A percentile compares a stretch with the other conserved stretches of the same genome.
Conservation (phyloP, 2,329 filamentous ascomycete genomes). For the Saccharata proteae region DNA sequence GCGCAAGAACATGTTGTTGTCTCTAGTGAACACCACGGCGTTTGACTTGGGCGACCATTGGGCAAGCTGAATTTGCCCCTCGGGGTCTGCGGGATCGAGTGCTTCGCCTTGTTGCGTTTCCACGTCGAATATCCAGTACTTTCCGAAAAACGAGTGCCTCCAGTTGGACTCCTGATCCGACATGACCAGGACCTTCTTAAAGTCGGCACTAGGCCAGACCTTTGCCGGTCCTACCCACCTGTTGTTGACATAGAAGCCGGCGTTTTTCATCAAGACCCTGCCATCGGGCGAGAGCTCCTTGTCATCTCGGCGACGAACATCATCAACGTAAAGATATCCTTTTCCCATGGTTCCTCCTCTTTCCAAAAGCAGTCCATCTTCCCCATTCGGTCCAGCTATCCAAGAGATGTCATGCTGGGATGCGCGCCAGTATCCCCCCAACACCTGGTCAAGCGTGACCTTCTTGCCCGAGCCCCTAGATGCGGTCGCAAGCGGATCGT, state of each 20-base stretch:
- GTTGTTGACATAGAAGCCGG: conserved; percentile 48
- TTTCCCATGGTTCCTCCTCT: conserved; percentile 40
- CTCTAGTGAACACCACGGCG: conserved; percentile 74
- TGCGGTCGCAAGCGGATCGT: conserved; percentile 55
- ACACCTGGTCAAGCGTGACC: conserved; percentile 60
- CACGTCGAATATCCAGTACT: conserved; percentile 90
- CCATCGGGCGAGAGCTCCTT: conserved; percentile 35
- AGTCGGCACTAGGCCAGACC: conserved; percentile 66
- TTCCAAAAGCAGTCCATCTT: conserved; percentile 79
- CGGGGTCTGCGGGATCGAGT: conserved; percentile 55
- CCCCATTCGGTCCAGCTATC: conserved; percentile 61
- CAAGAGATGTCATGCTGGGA: conserved; percentile 56
- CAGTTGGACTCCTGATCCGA: conserved; percentile 65
- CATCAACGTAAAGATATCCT: conserved; percentile 72
- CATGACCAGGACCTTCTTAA: conserved; percentile 76
- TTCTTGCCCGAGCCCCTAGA: conserved; percentile 55
- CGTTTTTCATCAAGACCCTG: conserved; percentile 63
- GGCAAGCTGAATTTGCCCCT: conserved; percentile 66
- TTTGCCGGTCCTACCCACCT: conserved; percentile 44
- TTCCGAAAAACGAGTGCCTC: conserved; percentile 76
- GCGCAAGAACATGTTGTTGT: conserved; percentile 84
- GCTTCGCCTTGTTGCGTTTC: conserved; percentile 64
- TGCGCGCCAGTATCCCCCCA: conserved; percentile 53
- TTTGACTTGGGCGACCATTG: conserved; percentile 82
- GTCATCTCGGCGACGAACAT: conserved; percentile 50